A percentile compares a stretch with the other conserved stretches of the same genome.
Conservation (phyloP, 352 stramenopile species). For the Globisporangium perplexum region DNA sequence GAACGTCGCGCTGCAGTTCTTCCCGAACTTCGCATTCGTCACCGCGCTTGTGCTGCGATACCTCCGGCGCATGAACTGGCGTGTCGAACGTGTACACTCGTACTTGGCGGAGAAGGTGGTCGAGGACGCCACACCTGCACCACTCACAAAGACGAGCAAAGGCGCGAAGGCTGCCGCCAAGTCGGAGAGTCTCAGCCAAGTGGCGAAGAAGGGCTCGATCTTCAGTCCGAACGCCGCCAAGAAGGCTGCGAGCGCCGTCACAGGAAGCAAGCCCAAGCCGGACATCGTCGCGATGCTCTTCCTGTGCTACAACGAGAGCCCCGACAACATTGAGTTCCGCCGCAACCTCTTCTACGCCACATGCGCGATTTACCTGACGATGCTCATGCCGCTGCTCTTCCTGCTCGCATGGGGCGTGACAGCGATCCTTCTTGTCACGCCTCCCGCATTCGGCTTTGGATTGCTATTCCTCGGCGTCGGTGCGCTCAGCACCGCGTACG, state of each 20-base stretch:
- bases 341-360: conserved; percentile 77
- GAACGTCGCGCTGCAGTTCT: conserved; percentile 52
- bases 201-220: conserved; percentile 11
- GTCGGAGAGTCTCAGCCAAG: not conserved
- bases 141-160: not conserved
- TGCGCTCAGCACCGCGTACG: conserved; percentile 36
- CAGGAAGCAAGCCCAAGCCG: conserved; percentile 13
- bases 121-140: not conserved
- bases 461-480: conserved; percentile 71
- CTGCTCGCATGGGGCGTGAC: conserved; percentile 73
- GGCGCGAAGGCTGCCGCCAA: conserved; percentile 1
- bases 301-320: conserved; percentile 67
- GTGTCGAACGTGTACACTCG: conserved; percentile 70
- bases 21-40: conserved; percentile 39
- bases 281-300: conserved; percentile 76
- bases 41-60: conserved; percentile 46
- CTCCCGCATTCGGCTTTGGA: conserved; percentile 70
- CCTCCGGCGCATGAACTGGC: conserved; percentile 73
- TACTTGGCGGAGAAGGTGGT: conserved; percentile 65
- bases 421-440: conserved; percentile 58
- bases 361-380: conserved; percentile 42
- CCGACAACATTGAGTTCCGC: conserved; percentile 59
- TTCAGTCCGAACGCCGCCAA: conserved; percentile 2
- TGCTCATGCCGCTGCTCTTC: conserved; percentile 50
- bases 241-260: not conserved